Conservation (phyloP, 1,284 basidiomycete genomes). For the Mycena citricolor region DNA sequence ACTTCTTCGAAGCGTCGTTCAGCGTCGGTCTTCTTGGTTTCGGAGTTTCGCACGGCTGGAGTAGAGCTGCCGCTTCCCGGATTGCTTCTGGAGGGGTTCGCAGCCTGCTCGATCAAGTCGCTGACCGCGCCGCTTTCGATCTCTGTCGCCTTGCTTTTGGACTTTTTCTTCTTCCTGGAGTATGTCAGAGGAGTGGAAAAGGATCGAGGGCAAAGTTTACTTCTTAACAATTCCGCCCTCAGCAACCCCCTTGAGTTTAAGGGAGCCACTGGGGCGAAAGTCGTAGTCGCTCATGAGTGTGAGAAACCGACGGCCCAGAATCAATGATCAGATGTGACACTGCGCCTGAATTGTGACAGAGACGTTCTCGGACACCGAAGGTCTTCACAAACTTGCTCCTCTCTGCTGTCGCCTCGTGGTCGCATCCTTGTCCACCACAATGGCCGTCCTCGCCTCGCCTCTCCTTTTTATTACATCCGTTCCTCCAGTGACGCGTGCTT, state of each 20-base stretch:
- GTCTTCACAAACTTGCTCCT: too few species aligned
- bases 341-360: neutral
- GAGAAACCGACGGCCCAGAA: neutral
- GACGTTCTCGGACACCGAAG: too few species aligned
- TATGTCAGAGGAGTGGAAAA: slow-evolving; percentile 14
- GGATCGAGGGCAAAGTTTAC: slow-evolving; percentile 45
- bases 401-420: slow-evolving; percentile 2
- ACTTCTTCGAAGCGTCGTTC: slow-evolving; percentile 88
- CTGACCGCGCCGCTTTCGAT: slow-evolving; percentile 46
- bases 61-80: slow-evolving; percentile 63
- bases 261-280: slow-evolving; percentile 81
- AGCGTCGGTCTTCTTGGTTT: slow-evolving; percentile 78
- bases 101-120: slow-evolving; percentile 47
- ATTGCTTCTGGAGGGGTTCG: slow-evolving; percentile 42
- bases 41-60: slow-evolving; percentile 45
- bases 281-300: slow-evolving; percentile 78
- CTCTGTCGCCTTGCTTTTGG: slow-evolving; percentile 54
- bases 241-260: slow-evolving; percentile 85
- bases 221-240: slow-evolving; percentile 81
- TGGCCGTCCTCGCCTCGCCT: slow-evolving; percentile 76
- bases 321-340: neutral
- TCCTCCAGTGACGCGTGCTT: slow-evolving; percentile 78
- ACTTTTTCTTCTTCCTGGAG: slow-evolving; percentile 87
- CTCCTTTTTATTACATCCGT: slow-evolving; percentile 65
- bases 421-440: slow-evolving; percentile 29